Percentiles rank a stretch among this genome's conserved stretches.
phyloP scores from a whole-genome alignment of 2,329 filamentous ascomycete species.

The Colletotrichum gigasporum region DNA sequence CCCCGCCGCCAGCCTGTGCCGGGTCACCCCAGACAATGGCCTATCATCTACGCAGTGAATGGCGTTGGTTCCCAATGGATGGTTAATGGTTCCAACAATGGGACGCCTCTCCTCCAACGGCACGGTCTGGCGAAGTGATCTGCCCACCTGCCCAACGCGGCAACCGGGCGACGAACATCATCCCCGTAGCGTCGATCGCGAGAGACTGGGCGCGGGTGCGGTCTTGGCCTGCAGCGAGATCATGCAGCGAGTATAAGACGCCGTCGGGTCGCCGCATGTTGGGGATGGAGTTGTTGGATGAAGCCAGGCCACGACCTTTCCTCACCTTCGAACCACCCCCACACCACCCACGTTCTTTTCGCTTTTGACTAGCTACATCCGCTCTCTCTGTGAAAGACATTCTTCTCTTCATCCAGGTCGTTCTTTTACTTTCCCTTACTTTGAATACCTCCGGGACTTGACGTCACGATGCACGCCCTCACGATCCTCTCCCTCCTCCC shows the following conservation, averaged over 20 bases:
- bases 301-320: too few relatives aligned
- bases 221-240: background rate
- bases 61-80: background rate
- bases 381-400: background rate
- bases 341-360: constrained; percentile 16
- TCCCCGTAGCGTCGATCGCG: too few relatives aligned
- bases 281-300: background rate
- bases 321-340: background rate
- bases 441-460: background rate
- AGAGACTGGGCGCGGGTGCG: background rate
- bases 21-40: constrained; percentile 1
- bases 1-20: constrained; percentile 1
- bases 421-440: background rate
- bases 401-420: background rate
- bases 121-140: constrained; percentile 7
- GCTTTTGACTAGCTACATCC: background rate
- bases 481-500: constrained; percentile 26
- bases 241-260: constrained; percentile 13
- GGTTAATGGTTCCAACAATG: background rate
- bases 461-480: constrained; percentile 19
- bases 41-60: background rate
- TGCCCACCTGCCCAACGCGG: constrained; percentile 5
- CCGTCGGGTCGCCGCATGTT: background rate
- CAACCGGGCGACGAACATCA: too few relatives aligned
- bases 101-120: background rate